A percentile compares a stretch with the other conserved stretches of the same genome.
phyloP scores from a whole-genome alignment of 306 rosid genomes.

The Notholithocarpus densiflorus region DNA sequence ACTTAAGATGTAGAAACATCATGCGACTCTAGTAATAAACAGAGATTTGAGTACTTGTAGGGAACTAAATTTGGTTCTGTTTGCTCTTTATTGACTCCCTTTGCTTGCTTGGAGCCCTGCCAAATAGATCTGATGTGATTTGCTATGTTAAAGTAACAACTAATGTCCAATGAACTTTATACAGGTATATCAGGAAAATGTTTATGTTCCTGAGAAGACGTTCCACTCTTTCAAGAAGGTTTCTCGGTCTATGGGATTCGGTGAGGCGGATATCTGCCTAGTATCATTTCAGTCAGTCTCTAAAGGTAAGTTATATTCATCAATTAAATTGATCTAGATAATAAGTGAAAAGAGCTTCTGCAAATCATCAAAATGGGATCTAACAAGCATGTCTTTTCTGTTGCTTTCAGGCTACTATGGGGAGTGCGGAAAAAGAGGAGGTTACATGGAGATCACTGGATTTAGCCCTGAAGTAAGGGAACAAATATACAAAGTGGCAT shows the following conservation, averaged over 20 bases:
- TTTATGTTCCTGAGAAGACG: conserved; percentile 75
- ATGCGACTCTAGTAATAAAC: background rate
- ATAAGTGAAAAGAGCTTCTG: background rate
- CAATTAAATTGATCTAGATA: background rate
- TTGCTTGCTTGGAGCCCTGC: background rate
- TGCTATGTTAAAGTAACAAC: background rate
- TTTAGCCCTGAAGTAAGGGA: conserved; percentile 75
- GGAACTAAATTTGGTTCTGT: background rate
- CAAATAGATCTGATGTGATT: background rate
- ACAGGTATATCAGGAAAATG: conserved; percentile 87
- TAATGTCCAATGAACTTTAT: background rate
- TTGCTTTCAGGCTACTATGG: conserved; percentile 67
- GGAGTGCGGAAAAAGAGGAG: conserved; percentile 95
- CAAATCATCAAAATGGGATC: background rate
- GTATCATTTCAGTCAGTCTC: conserved; percentile 91
- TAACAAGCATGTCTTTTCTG: conserved; percentile 6
- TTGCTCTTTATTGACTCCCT: background rate
- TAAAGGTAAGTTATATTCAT: conserved; percentile 51
- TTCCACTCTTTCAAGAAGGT: conserved; percentile 89
- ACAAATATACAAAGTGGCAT: conserved; percentile 82
- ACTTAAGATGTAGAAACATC: background rate
- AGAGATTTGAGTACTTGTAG: background rate
- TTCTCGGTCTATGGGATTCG: conserved; percentile 79
- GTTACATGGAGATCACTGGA: conserved; percentile 93
- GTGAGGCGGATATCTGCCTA: conserved; percentile 60